Percentiles rank a stretch among this genome's conserved stretches.
These are phyloP conservation scores for Acacia concinna DNA, from an alignment of 331 rosid genomes.

Conservation along the genomic window DNA sequence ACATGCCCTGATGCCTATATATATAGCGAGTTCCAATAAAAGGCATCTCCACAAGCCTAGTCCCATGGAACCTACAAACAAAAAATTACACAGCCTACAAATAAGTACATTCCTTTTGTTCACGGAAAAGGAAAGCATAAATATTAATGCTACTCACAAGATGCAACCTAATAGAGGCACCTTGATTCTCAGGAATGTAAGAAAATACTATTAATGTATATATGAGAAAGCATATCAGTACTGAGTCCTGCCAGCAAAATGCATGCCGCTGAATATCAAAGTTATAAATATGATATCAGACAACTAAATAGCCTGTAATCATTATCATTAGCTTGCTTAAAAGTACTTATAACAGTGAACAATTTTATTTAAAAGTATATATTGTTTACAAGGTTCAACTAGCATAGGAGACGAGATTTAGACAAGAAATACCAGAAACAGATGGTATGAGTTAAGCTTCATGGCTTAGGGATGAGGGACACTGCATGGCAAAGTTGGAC, in stretches of 20 bases:
- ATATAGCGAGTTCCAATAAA: constrained; percentile 93
- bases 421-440: neutral
- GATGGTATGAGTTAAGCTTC: neutral
- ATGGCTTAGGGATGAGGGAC: neutral
- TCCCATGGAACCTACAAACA: constrained; percentile 80
- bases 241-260: neutral
- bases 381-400: neutral
- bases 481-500: neutral
- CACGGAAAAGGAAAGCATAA: neutral
- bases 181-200: neutral
- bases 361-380: neutral
- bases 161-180: neutral
- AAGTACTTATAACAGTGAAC: neutral
- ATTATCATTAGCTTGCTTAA: neutral
- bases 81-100: neutral
- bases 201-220: constrained; percentile 1
- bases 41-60: constrained; percentile 97
- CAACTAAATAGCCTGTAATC: neutral
- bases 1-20: constrained; percentile 98
- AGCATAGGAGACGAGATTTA: neutral
- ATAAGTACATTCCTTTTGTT: constrained; percentile 20
- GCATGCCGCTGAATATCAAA: neutral
- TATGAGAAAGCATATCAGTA: neutral
- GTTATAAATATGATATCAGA: neutral
- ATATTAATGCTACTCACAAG: neutral